Percentiles rank a stretch among this genome's conserved stretches.
Conservation (phyloP, 441 rosid genomes). For the Jatropha podagrica region DNA sequence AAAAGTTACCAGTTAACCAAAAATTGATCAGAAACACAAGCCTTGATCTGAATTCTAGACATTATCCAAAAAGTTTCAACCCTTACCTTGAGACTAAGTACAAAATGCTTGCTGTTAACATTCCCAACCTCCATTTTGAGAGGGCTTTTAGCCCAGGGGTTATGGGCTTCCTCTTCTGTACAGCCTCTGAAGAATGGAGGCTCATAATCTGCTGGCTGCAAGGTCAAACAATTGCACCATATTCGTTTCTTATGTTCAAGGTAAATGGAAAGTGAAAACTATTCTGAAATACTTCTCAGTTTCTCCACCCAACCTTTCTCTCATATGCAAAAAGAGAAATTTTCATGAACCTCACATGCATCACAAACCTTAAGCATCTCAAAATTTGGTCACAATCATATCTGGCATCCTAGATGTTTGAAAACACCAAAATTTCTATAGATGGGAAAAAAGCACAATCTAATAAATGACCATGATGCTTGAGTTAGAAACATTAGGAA, state of each 20-base stretch:
- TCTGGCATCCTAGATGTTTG: neutral
- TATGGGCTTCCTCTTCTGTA: slow-evolving; percentile 76
- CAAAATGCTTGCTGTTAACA: slow-evolving; percentile 95
- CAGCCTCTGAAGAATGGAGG: slow-evolving; percentile 96
- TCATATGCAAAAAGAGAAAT: slow-evolving; percentile 12
- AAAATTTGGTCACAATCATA: neutral
- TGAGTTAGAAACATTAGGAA: neutral
- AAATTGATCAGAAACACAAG: slow-evolving; percentile 1
- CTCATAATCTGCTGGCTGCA: slow-evolving; percentile 89
- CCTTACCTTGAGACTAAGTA: slow-evolving; percentile 76
- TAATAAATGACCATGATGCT: slow-evolving; percentile 5
- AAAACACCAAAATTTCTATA: neutral
- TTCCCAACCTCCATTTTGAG: slow-evolving; percentile 94
- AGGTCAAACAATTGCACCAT: slow-evolving; percentile 14
- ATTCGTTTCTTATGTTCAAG: neutral
- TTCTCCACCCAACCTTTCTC: neutral
- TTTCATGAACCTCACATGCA: slow-evolving; percentile 1
- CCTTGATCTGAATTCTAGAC: neutral
- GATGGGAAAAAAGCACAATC: slow-evolving; percentile 1
- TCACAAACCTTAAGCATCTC: slow-evolving; percentile 6
- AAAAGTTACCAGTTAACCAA: slow-evolving; percentile 21
- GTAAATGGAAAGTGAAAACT: neutral
- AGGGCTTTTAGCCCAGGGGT: slow-evolving; percentile 86
- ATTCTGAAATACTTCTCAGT: slow-evolving; percentile 9
- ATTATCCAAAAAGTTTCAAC: slow-evolving; percentile 5